phyloP scores from a whole-genome alignment of 331 rosid genomes.

The Stylosanthes scabra region DNA sequence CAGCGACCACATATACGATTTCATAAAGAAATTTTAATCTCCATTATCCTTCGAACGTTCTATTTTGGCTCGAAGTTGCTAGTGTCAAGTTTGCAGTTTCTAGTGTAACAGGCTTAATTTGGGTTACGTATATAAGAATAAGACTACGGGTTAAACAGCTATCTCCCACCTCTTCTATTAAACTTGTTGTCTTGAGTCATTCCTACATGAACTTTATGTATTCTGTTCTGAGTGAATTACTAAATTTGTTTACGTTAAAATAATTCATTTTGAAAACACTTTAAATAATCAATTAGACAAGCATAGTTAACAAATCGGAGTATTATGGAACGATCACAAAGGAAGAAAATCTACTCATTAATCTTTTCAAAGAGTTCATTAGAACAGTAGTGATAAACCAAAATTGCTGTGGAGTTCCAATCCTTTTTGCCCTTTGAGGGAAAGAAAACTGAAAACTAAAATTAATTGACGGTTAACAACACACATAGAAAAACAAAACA shows the following conservation, averaged over 20 bases:
- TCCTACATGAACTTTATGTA: not conserved
- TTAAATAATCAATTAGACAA: not conserved
- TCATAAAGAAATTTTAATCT: conserved; percentile 74
- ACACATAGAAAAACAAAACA: conserved; percentile 27
- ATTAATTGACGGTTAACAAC: conserved; percentile 10
- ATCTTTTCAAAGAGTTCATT: conserved; percentile 20
- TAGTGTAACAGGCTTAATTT: not conserved
- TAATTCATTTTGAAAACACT: too few species aligned
- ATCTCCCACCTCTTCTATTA: not conserved
- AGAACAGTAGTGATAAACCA: conserved; percentile 27
- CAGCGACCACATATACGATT: conserved; percentile 62
- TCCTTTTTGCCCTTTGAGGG: conserved; percentile 3
- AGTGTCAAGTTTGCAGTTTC: conserved; percentile 20
- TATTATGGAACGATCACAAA: not conserved
- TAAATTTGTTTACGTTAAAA: too few species aligned
- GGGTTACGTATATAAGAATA: not conserved
- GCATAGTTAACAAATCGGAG: not conserved
- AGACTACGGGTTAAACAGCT: not conserved
- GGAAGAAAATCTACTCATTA: conserved; percentile 18
- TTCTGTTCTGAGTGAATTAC: too few species aligned
- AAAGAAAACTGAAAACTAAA: conserved; percentile 26
- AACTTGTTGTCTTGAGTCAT: not conserved
- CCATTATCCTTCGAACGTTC: not conserved
- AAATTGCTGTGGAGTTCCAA: conserved; percentile 18
- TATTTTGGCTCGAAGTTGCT: not conserved